Evolutionary conservation across 495 filamentous ascomycete species (phyloP).

Genomic region (Neurospora cerealis): DNA sequence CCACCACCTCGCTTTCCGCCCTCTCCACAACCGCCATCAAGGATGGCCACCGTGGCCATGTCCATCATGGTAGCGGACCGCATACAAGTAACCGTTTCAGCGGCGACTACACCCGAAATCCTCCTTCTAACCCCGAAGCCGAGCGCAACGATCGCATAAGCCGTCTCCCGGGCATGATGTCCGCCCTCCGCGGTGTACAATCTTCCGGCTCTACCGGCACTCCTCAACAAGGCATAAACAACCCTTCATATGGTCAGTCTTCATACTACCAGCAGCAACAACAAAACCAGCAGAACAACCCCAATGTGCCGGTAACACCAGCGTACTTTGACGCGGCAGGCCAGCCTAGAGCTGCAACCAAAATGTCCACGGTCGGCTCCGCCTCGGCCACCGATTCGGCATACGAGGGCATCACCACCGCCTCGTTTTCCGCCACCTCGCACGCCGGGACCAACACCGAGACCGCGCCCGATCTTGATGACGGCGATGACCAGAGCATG

Average conservation of each 20-base stretch:
- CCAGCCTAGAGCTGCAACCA: constrained; percentile 43
- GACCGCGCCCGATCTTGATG: constrained; percentile 18
- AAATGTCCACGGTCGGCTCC: constrained; percentile 76
- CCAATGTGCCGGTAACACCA: constrained; percentile 29
- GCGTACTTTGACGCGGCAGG: constrained; percentile 64
- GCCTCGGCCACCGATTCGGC: constrained; percentile 61
- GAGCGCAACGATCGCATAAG: constrained; percentile 92
- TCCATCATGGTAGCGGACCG: constrained; percentile 27
- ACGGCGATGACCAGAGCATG: constrained; percentile 36
- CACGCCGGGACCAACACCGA: constrained; percentile 52
- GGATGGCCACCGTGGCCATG: constrained; percentile 76
- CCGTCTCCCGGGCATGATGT: constrained; percentile 74
- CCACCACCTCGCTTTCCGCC: constrained; percentile 74
- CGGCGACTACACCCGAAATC: constrained; percentile 47
- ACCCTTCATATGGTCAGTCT: neutral
- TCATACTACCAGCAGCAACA: constrained; percentile 6
- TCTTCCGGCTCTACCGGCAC: constrained; percentile 20
- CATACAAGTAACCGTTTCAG: constrained; percentile 19
- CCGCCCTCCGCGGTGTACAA: constrained; percentile 43
- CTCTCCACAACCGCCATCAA: constrained; percentile 89
- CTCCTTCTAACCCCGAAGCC: constrained; percentile 64
- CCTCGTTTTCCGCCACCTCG: neutral
- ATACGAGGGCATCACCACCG: constrained; percentile 52
- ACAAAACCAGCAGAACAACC: constrained; percentile 16
- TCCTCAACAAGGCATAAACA: constrained; percentile 12